Percentiles rank a stretch among this genome's conserved stretches.
Conservation (phyloP, 2,329 filamentous ascomycete genomes). For the Ophiostoma sp. region DNA sequence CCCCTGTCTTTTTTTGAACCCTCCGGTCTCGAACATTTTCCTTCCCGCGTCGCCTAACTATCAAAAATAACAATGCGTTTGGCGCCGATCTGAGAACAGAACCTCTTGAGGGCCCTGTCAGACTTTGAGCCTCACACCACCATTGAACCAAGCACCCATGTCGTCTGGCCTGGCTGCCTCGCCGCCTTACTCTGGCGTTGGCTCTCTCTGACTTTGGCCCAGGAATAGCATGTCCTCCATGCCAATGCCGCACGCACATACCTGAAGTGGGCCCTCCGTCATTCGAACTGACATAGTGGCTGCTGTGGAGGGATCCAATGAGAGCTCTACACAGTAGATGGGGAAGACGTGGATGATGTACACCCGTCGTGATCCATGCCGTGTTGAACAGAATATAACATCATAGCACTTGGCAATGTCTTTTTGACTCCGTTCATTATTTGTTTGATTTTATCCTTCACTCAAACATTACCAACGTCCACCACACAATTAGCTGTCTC, state of each 20-base stretch:
- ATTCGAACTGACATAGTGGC: no score
- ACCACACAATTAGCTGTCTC: background rate
- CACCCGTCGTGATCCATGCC: background rate
- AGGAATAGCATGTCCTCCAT: background rate
- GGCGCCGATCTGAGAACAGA: background rate
- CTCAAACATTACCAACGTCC: background rate
- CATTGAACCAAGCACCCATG: background rate
- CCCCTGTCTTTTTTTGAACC: background rate
- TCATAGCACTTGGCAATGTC: background rate
- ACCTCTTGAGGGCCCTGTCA: background rate
- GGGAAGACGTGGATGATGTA: background rate
- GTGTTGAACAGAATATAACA: background rate
- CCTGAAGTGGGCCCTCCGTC: background rate
- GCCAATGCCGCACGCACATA: background rate
- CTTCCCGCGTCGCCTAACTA: background rate
- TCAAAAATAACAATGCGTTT: background rate
- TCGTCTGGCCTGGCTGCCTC: background rate
- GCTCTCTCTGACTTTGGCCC: no score
- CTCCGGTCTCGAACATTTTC: background rate
- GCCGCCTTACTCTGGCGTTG: background rate
- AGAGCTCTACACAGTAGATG: background rate
- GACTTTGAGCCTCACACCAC: background rate
- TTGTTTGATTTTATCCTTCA: background rate
- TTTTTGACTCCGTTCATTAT: background rate
- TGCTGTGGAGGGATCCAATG: background rate